Base-by-base conservation (phyloP, 2,329 filamentous ascomycete species). In the Mycosphaerelloides madeirae region DNA sequence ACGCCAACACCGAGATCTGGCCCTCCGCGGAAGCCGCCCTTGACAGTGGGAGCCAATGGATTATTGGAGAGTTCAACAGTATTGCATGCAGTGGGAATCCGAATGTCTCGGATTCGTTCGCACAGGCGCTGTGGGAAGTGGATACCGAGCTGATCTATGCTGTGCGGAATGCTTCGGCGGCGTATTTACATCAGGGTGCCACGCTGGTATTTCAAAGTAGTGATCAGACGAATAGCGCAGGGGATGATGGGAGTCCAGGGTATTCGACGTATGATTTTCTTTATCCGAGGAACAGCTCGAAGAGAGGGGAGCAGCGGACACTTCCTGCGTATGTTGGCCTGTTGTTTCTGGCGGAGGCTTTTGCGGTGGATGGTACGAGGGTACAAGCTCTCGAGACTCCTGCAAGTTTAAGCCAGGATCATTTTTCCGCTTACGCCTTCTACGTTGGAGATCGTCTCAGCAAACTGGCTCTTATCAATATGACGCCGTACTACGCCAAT, bases 31-130 rank as follows among this genome's bases (percentile, higher is more conserved):
- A 54, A 31, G 58, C 59, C 2, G 57, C 59, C 3, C 48, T 61
- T 8, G 57, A 56, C 20, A 46, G 50, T 6, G 58, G 56, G 15
- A 53, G 39, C n/a, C 43, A 47, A 1, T 62, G 59, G 59, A 53
- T 61, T 36, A 61, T 69, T 13, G 68, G 66, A 29, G 68, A 70
- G 46, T 67, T 66, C 54, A 70, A 69, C 57, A 65, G 62, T 3
- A 65, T 70, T 37, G 62, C 66, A 5, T 70, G 67, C 48, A 61
- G 58, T n/a, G 68, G 68, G 6, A 60, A 59, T 19, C 64, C 65
- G 1, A 60, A 61, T 43, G 66, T 70, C n/a, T 64, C 63, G 2
- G 67, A 70, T 46, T 68, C 66, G 0, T 69, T 69, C 41, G 66
- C 65, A 1, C 62, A 68, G 43, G 67, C 68, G 1, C 55, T 70